Percentiles rank a stretch among this genome's conserved stretches.
Conservation (phyloP, 495 filamentous ascomycete genomes). For the Aspergillus baeticus region DNA sequence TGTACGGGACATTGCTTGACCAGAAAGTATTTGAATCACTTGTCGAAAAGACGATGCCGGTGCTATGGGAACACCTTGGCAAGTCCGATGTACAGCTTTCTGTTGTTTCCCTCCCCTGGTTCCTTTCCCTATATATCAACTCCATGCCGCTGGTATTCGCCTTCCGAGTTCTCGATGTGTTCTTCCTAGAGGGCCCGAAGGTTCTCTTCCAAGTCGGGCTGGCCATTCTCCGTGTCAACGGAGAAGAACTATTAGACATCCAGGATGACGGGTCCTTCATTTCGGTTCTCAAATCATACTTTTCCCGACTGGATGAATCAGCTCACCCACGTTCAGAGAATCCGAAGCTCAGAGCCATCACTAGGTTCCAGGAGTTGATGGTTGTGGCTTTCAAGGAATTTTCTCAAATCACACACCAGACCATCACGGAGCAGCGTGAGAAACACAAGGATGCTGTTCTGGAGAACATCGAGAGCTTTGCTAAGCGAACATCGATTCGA, state of each 20-base stretch:
- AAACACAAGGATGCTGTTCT: constrained; percentile 92
- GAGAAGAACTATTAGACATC: constrained; percentile 94
- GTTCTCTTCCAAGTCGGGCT: constrained; percentile 95
- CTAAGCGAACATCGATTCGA: constrained; percentile 91
- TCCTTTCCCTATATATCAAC: constrained; percentile 97
- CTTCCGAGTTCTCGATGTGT: constrained; percentile 93
- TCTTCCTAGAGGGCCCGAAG: constrained; percentile 97
- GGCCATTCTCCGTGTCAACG: constrained; percentile 95
- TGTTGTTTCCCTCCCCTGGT: constrained; percentile 96
- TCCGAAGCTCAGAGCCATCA: constrained; percentile 86
- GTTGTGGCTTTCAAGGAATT: constrained; percentile 99
- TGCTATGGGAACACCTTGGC: constrained; percentile 94
- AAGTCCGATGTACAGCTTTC: constrained; percentile 98
- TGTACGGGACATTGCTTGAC: constrained; percentile 97
- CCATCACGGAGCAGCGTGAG: constrained; percentile 80
- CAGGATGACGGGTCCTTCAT: constrained; percentile 96
- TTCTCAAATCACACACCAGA: constrained; percentile 88
- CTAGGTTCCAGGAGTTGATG: constrained; percentile 96
- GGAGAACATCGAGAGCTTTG: constrained; percentile 93
- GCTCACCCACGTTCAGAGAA: constrained; percentile 95
- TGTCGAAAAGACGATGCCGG: constrained; percentile 97
- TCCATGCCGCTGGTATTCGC: constrained; percentile 98
- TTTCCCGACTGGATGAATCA: constrained; percentile 87
- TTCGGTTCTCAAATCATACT: constrained; percentile 92
- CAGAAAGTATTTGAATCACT: constrained; percentile 96